Base-by-base conservation (phyloP, 2,329 filamentous ascomycete species). In the Periconia digitata region DNA sequence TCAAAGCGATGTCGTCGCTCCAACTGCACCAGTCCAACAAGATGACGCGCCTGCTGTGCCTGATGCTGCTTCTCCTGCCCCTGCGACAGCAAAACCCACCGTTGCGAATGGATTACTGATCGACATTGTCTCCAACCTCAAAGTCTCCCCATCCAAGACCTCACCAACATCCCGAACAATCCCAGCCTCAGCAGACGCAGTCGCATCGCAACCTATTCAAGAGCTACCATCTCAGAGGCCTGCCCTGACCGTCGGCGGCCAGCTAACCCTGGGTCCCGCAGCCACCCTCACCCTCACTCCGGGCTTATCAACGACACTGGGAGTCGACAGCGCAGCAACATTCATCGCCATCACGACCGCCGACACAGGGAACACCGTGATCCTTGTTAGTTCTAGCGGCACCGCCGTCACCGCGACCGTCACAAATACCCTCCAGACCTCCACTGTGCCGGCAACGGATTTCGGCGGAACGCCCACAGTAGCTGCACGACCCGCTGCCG, bases 301-400 rank as follows among this genome's bases (percentile, higher is more conserved):
- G 20, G 65, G 65, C 20, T 49, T 68, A 3, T 63, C 64, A 0
- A 66, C 62, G 7, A 56, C 51, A 4, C 27, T 69, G 8, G 60
- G 61, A 12, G 48, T 49, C 3, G 60, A 57, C 13, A 38, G 52
- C 18, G 40, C 50, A 13, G 50, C 56, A 1, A 67, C 63, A 1
- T 54, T 59, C 20, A 40, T 69, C 13, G 59, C 49, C 5, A 51
- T 69, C 6, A 54, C 54, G 6, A 66, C 63, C 3, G 51, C 66
- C 38, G 35, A 27, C n/a, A 45, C 47, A 8, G 63, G 62, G 16
- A 56, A 62, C 13, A 66, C 62, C 1, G 44, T 66, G 3, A 54
- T 67, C 8, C 55, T 60, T 2, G 44, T 67, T 16, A 62, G 58
- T 44, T 62, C 62, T 4, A 66, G 60, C 34, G 64, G 63, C 20